Conservation (phyloP, 2,329 filamentous ascomycete species). For the Alternaria incomplexa region DNA sequence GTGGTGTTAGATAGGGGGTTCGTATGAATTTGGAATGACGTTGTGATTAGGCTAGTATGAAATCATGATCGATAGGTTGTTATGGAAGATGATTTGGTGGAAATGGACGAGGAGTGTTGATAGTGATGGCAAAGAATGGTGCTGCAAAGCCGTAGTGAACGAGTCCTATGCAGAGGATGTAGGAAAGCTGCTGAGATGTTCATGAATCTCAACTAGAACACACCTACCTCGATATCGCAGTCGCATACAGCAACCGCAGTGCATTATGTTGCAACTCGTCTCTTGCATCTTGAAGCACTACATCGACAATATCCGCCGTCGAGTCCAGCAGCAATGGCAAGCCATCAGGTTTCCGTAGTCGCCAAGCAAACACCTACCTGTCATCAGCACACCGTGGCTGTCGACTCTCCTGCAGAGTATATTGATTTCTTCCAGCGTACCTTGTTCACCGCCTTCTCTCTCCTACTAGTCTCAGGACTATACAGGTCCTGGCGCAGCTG, state of each 20-base stretch:
- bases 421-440: conserved; percentile 31
- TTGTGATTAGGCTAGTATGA: neutral
- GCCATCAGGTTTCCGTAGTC: conserved; percentile 34
- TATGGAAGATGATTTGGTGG: neutral
- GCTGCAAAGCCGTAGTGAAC: neutral
- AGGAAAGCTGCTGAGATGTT: neutral
- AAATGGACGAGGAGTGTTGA: neutral
- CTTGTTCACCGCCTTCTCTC: conserved; percentile 48
- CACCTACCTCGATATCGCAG: conserved; percentile 72
- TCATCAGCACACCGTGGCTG: conserved; percentile 21
- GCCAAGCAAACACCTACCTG: conserved; percentile 43
- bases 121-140: neutral
- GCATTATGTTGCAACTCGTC: conserved; percentile 61
- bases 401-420: neutral
- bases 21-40: neutral
- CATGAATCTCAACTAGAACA: neutral
- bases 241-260: conserved; percentile 72
- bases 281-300: conserved; percentile 67
- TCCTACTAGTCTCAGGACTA: conserved; percentile 41
- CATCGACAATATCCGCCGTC: conserved; percentile 74
- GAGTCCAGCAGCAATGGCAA: conserved; percentile 80
- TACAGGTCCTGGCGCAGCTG: conserved; percentile 71
- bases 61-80: neutral
- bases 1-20: neutral
- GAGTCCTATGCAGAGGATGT: neutral